Evolutionary conservation across 2,329 filamentous ascomycete species (phyloP), one percentile per base, ranked within the genome.

Genomic region (Scytalidium lignicola): DNA sequence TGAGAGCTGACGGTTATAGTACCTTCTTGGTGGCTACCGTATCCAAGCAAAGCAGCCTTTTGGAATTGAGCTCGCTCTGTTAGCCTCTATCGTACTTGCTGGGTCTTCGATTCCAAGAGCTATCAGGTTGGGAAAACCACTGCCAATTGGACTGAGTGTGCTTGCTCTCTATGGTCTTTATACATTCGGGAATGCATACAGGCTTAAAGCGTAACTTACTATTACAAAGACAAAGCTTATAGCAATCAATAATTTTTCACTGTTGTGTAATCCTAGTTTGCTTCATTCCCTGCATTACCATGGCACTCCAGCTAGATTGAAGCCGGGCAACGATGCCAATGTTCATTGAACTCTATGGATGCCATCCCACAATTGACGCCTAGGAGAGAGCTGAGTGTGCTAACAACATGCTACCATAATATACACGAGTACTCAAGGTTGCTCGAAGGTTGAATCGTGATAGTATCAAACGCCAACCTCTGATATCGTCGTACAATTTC

Each of bases 71-170:
- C 74, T 96, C 41, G 88, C 86, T n/a, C 78, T 99, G 9, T 75
- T 96, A 41, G 93, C 93, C 3, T 95, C 89, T 1, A 62, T 90
- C n/a, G 72, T 97, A 21, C 78, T 99, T 29, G 92, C 79, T 40
- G 90, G 90, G 18, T 87, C 87, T 40, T 86, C 88, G 2, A 85
- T 97, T 52, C 93, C 93, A 12, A 80, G 93, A 46, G 93, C 90
- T 3, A 83, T 99, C 62, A 88, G 83, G 67, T 79, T 84, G 40
- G 76, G 79, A 59, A 99, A 97, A 78, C 88, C 89, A 1, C 80
- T 99, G 46, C 92, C 93, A 1, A 76, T 87, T 49, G 81, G 85
- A 10, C 72, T 99, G 63, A 92, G 88, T 63, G 63, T 90, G 43
- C 65, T 97, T 62, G 90, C 92, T 13, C 73, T 83, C 9, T 89